Evolutionary conservation across 257 asterid genomes (phyloP).

Genomic region (Solanum medicagineum): DNA sequence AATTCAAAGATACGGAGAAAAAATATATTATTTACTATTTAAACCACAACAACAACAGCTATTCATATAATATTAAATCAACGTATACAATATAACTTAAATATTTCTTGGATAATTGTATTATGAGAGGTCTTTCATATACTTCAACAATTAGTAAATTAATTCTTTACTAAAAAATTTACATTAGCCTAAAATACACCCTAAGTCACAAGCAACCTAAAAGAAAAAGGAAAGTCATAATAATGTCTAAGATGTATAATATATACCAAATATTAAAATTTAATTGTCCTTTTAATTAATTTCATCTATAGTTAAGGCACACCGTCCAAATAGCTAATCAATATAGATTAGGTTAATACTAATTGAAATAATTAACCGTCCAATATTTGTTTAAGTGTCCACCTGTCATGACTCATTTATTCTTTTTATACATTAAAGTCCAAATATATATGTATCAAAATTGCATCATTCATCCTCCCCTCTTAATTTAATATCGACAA

Average conservation of each 20-base stretch:
- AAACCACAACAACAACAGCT: too few species aligned
- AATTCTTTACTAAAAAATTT: too few species aligned
- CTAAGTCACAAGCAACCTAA: too few species aligned
- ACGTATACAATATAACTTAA: too few species aligned
- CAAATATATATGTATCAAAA: neutral
- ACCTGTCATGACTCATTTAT: neutral
- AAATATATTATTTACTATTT: too few species aligned
- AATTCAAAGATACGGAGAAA: too few species aligned
- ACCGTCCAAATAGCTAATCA: conserved; percentile 1
- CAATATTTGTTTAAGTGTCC: neutral
- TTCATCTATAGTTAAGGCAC: neutral
- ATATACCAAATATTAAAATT: neutral
- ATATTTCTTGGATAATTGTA: too few species aligned
- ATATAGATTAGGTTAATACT: neutral
- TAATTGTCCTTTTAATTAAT: neutral
- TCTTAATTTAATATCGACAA: neutral
- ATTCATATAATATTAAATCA: too few species aligned
- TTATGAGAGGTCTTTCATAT: too few species aligned
- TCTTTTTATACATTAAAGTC: neutral
- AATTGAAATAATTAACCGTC: neutral
- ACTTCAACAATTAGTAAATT: too few species aligned
- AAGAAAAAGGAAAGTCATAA: neutral
- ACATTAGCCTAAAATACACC: too few species aligned
- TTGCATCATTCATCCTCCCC: neutral
- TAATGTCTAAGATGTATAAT: neutral